Base-by-base conservation (phyloP, 2,329 filamentous ascomycete genomes). In the Calonectria multiphialidica region DNA sequence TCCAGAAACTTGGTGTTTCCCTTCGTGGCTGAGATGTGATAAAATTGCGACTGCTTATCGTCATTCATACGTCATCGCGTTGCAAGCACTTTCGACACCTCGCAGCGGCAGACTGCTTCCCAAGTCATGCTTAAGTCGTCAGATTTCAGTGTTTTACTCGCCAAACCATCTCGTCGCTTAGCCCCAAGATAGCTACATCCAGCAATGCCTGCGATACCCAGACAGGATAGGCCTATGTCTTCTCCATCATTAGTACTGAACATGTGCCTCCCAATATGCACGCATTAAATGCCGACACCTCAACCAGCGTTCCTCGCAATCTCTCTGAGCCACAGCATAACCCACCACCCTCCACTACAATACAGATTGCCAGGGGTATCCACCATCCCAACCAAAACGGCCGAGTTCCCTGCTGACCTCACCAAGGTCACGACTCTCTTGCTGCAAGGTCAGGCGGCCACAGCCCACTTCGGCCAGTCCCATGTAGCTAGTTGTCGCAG, bases 321-420 rank as follows among this genome's bases (percentile, higher is more conserved):
- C 57, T 63, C 65, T 59, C 59, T 10, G 25, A 47, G 47, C 62
- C 70, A 68, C 49, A 50, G 66, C 42, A 66, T 44, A 40, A 50
- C 57, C 47, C 55, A 37, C 66, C 55, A 55, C 70, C 69, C 66
- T 66, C 71, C 71, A 73, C 61, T 65, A 63, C 68, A 62, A 42
- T 67, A 42, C 40, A 47, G 5, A 28, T 47, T 40, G 63, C 64
- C 65, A 67, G 40, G 53, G 37, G 63, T 71, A 64, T 68, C 72
- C 72, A 74, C 67, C 61, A 61, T 47, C 59, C 49, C 44, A 35
- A 16, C 50, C 25, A 28, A 66, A 66, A 18, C 66, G 69, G 61
- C 73, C 64, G 55, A 69, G 73, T 59, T 71, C 70, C 74, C 77
- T 74, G 77, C 77, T 79, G 77, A 79, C 77, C 76, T 71, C 44